Evolutionary conservation across 257 asterid genomes (phyloP), one percentile per base, ranked within the genome.

Genomic region (Fraxinus cuspidata): DNA sequence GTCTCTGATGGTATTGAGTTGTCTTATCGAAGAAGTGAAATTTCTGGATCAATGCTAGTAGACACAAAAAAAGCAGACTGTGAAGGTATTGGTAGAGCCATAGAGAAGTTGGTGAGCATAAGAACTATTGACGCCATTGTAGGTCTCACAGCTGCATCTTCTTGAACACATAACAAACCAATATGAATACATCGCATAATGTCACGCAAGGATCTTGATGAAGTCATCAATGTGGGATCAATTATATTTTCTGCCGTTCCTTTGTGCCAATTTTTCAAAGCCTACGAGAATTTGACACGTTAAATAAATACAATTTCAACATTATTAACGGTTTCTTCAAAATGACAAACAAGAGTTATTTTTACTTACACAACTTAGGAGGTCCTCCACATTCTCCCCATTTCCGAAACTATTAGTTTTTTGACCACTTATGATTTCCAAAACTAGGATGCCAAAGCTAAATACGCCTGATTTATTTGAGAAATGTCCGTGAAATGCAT

Each of bases 381-480:
- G 51, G 51, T 2, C 51, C 51, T 44, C 51, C 18, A 12, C 51
- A 44, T 12, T 44, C 16, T 44, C 47, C n/a, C 32, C 75, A 44
- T 72, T 58, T 15, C 28, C 13, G 70, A 79, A 82, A 47, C 15
- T 51, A 9, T 31, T 72, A 15, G 40, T 72, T 5, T 25, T 79
- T 47, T 83, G 60, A 7, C 84, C 86, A 44, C 84, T 79, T 32
- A 83, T 1, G 53, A 79, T 76, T 75, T 83, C 86, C 7, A 83
- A 29, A 21, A 72, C 31, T 47, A 83, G 38, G 11, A 83, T 81
- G 1, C 86, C 86, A 76, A 83, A 79, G 40, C 84, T 76, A 29
- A 38, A 83, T 8, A 83, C 84, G 35, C 79, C 84, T 25, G 81
- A 76, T 23, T 76, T 76, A 0, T 76, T 74, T 0, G 83, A 79